Conservation (phyloP, 345 rosid genomes). For the Pugionium cornutum region DNA sequence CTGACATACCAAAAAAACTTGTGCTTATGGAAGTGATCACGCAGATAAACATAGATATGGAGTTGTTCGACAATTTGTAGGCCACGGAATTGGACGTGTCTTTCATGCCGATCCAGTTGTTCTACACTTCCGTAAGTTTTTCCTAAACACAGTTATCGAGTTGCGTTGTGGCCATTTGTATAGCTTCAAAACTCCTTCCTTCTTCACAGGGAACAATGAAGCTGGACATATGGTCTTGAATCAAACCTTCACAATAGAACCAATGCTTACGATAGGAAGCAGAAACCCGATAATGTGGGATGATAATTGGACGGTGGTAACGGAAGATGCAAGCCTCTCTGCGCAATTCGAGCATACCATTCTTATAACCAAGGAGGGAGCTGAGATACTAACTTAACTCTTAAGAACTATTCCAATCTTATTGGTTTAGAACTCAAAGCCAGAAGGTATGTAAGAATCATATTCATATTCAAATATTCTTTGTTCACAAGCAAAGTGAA, state of each 20-base stretch:
- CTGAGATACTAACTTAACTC: slow-evolving; percentile 73
- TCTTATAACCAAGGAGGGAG: slow-evolving; percentile 77
- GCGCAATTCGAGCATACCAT: slow-evolving; percentile 95
- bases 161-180: not conserved
- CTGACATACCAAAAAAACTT: too few species aligned
- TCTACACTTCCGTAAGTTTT: slow-evolving; percentile 65
- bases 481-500: slow-evolving; percentile 18
- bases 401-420: slow-evolving; percentile 32
- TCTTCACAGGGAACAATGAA: slow-evolving; percentile 67
- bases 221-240: slow-evolving; percentile 75
- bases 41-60: slow-evolving; percentile 87
- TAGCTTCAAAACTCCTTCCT: not conserved
- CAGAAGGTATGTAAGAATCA: slow-evolving; percentile 21
- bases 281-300: slow-evolving; percentile 75
- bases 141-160: slow-evolving; percentile 1
- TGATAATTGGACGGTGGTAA: slow-evolving; percentile 90
- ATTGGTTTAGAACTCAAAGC: slow-evolving; percentile 11
- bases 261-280: slow-evolving; percentile 91
- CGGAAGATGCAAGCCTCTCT: slow-evolving; percentile 84
- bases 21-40: slow-evolving; percentile 56
- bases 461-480: slow-evolving; percentile 29
- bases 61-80: slow-evolving; percentile 79
- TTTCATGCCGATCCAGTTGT: slow-evolving; percentile 90
- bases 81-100: slow-evolving; percentile 90
- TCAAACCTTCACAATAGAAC: slow-evolving; percentile 97